Base-by-base conservation (phyloP, 2,329 filamentous ascomycete genomes). In the Chaetomiaceae sp. region DNA sequence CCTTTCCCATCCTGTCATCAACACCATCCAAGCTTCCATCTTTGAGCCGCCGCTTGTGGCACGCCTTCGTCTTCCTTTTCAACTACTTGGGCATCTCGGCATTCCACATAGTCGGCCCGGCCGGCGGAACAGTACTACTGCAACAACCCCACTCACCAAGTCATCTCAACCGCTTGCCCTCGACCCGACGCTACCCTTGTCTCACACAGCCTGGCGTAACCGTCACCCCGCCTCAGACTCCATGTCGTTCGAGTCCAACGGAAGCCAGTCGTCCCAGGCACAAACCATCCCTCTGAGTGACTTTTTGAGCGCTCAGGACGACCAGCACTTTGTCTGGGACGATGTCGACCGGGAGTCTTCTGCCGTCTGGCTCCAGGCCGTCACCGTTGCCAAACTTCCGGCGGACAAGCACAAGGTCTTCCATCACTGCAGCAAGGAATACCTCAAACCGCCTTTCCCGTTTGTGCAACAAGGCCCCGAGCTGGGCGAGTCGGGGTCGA, bases 321-420 rank as follows among this genome's bases (percentile, higher is more conserved):
- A 55, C 38, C 35, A 41, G 7, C 38, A 52, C 26, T 59, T 59
- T 15, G 38, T 42, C 18, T 59, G 57, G 56, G 51, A 57, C 22
- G 51, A 54, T 6, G 29, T 17, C 2, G 35, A 42, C 33, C 39
- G 54, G 27, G 57, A 59, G 32, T 20, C 18, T 2, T 48, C 47
- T 1, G 49, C 47, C 1, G 50, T 30, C 3, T 59, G 56, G 57
- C 37, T 51, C 4, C 14, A 11, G 4, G 55, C 57, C 0, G 55
- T 59, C 3, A 17, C 30, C 3, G 42, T 44, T 2, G 52, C 52
- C 6, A 41, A 43, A 3, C 56, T 59, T n/a, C 44, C 54, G 10
- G 26, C 38, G 2, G 37, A 30, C 11, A 59, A 58, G 30, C 57
- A 59, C 51, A 59, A 59, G 42, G 55, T 59, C 5, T 58, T 59